Percentiles rank a stretch among this genome's conserved stretches.
These are phyloP conservation scores for Rugosomyces carneus DNA, from an alignment of 1,284 basidiomycete species.

Conservation along the genomic window DNA sequence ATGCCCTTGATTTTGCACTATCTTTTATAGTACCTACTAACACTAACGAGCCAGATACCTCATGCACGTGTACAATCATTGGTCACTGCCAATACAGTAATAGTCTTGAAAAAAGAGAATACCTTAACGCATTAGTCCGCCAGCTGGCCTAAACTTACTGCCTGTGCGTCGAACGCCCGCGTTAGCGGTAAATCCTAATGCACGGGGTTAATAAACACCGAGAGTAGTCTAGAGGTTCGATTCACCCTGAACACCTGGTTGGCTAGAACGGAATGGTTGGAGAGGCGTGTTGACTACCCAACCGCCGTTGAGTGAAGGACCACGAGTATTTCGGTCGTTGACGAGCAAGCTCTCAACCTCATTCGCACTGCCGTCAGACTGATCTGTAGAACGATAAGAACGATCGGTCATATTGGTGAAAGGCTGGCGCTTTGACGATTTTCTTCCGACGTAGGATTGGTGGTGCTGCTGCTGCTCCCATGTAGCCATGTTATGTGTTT, in stretches of 20 bases:
- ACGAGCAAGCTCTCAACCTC: conserved; percentile 63
- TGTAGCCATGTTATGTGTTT: neutral
- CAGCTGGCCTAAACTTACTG: conserved; percentile 17
- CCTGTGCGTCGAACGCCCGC: conserved; percentile 10
- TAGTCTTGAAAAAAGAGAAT: neutral
- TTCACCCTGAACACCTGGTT: conserved; percentile 12
- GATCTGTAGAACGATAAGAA: conserved; percentile 45
- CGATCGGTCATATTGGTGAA: conserved; percentile 37
- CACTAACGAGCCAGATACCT: neutral
- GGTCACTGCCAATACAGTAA: conserved; percentile 1
- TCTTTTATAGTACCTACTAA: neutral
- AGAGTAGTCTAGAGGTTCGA: neutral
- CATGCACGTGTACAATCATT: conserved; percentile 7
- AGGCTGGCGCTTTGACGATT: conserved; percentile 40
- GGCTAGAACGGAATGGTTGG: conserved; percentile 15
- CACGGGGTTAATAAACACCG: conserved; percentile 3
- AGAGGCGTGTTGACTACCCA: conserved; percentile 24
- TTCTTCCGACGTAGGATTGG: conserved; percentile 20
- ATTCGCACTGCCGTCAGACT: conserved; percentile 52
- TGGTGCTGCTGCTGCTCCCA: conserved; percentile 24
- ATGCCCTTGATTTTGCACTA: neutral
- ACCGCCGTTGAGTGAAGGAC: conserved; percentile 18
- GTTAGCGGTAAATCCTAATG: conserved; percentile 7
- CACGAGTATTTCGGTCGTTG: conserved; percentile 14
- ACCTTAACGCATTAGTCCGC: conserved; percentile 10